Evolutionary conservation across 306 rosid genomes (phyloP).

Genomic region (Trichosanthes truncata): DNA sequence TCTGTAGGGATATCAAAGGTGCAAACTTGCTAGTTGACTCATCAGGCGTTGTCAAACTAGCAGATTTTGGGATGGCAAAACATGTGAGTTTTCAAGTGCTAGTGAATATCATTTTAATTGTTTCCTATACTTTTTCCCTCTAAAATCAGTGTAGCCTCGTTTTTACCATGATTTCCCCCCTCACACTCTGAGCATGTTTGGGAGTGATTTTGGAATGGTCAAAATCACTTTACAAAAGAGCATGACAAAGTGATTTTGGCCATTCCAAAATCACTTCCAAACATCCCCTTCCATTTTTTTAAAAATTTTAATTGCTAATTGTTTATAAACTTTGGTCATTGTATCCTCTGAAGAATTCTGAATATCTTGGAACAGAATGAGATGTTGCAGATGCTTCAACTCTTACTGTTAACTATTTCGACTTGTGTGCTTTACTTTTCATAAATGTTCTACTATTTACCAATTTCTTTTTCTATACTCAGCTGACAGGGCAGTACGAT

Average conservation of each 20-base stretch:
- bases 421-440: not conserved
- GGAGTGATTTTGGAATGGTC: too few species aligned
- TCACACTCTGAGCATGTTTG: too few species aligned
- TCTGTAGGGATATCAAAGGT: slow-evolving; percentile 84
- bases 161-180: not conserved
- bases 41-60: slow-evolving; percentile 78
- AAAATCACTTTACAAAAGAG: too few species aligned
- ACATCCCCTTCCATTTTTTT: not conserved
- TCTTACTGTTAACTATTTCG: not conserved
- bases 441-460: slow-evolving; percentile 15
- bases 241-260: too few species aligned
- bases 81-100: slow-evolving; percentile 46
- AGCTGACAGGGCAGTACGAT: slow-evolving; percentile 64
- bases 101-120: not conserved
- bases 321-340: not conserved
- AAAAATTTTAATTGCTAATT: not conserved
- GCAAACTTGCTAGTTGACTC: slow-evolving; percentile 90
- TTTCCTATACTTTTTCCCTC: not conserved
- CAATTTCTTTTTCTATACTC: slow-evolving; percentile 18
- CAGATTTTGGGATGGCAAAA: slow-evolving; percentile 97
- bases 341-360: not conserved
- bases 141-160: not conserved
- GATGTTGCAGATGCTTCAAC: not conserved
- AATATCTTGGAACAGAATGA: not conserved
- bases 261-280: too few species aligned